Evolutionary conservation across 306 rosid species (phyloP).

Genomic region (Castanea sativa): DNA sequence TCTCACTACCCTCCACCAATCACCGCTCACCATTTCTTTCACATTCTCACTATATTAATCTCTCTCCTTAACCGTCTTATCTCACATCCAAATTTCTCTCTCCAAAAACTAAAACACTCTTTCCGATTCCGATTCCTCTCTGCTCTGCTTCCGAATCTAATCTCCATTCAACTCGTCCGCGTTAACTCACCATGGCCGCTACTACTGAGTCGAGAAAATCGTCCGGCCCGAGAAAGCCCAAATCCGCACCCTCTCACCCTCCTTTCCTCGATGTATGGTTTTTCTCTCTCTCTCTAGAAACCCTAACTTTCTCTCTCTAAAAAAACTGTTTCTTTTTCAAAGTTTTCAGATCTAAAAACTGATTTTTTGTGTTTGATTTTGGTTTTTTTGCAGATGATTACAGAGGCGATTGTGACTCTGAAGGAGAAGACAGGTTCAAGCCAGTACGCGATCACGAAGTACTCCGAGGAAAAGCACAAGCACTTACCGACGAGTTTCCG

Average conservation of each 20-base stretch:
- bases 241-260: slow-evolving; percentile 40
- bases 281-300: not conserved
- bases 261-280: slow-evolving; percentile 28
- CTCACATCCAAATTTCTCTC: not conserved
- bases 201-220: not conserved
- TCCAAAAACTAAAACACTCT: no score
- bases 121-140: no score
- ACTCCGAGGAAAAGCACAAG: slow-evolving; percentile 32
- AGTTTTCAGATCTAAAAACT: no score
- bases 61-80: not conserved
- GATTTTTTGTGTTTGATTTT: not conserved
- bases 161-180: not conserved
- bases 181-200: slow-evolving; percentile 6
- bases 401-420: slow-evolving; percentile 38
- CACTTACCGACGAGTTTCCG: no score
- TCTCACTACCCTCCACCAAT: slow-evolving; percentile 27
- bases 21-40: slow-evolving; percentile 5
- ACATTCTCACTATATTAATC: slow-evolving; percentile 20
- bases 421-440: slow-evolving; percentile 51
- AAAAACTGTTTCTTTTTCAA: no score
- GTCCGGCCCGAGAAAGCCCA: not conserved
- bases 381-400: slow-evolving; percentile 31
- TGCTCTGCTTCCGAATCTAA: not conserved
- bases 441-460: slow-evolving; percentile 49
- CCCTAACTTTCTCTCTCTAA: not conserved